These are phyloP conservation scores for Fraxinus xanthoxyloides DNA, from an alignment of 305 asterid species.

Conservation along the genomic window DNA sequence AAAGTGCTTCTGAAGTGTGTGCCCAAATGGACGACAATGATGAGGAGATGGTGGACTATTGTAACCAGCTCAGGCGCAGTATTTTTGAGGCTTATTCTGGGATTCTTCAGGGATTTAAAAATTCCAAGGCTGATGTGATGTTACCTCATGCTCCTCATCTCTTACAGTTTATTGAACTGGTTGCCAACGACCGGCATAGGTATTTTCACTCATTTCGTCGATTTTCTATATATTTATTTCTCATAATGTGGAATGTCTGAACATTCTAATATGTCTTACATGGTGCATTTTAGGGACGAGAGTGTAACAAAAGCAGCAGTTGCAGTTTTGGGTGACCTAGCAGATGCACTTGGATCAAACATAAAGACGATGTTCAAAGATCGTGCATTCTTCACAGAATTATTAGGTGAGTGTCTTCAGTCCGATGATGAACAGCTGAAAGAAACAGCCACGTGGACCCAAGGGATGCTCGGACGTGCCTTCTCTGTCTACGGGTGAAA, in stretches of 20 bases:
- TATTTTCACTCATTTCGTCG: conserved; percentile 13
- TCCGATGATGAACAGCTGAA: conserved; percentile 76
- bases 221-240: background rate
- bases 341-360: conserved; percentile 80
- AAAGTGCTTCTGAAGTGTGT: conserved; percentile 75
- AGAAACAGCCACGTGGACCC: conserved; percentile 83
- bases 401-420: conserved; percentile 70
- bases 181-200: conserved; percentile 64
- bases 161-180: conserved; percentile 65
- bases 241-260: background rate
- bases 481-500: conserved; percentile 51
- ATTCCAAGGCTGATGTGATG: conserved; percentile 63
- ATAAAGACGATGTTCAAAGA: conserved; percentile 55
- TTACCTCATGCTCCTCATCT: conserved; percentile 77
- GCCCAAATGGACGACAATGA: conserved; percentile 62
- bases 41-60: conserved; percentile 83
- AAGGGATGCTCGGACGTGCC: conserved; percentile 76
- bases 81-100: conserved; percentile 93
- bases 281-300: conserved; percentile 53
- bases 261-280: conserved; percentile 5
- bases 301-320: conserved; percentile 77
- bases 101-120: conserved; percentile 85
- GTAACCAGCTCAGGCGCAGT: conserved; percentile 74
- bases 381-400: conserved; percentile 43
- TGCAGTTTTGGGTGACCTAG: conserved; percentile 82